Evolutionary conservation across 805 yeast genomes (phyloP).

Genomic region (Ogataea haglerorum): DNA sequence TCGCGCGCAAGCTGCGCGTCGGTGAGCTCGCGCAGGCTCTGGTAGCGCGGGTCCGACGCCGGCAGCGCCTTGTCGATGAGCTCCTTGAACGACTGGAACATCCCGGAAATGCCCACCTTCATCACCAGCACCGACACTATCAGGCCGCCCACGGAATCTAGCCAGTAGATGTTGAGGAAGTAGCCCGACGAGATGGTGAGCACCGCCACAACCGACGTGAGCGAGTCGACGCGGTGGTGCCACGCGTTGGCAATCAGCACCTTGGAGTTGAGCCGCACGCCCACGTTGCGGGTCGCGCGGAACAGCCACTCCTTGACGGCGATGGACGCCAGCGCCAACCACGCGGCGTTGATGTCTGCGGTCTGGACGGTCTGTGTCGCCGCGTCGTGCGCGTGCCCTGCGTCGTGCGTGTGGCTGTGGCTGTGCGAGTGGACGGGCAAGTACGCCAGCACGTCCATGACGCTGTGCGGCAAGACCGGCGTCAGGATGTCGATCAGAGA

Average conservation of each 20-base stretch:
- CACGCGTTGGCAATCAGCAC: slow-evolving; percentile 96
- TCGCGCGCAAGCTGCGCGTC: slow-evolving; percentile 32
- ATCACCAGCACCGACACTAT: slow-evolving; percentile 79
- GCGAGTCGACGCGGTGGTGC: slow-evolving; percentile 95
- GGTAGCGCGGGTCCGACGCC: slow-evolving; percentile 47
- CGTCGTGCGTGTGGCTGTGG: slow-evolving; percentile 45
- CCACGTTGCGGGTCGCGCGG: slow-evolving; percentile 78
- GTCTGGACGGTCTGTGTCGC: slow-evolving; percentile 26
- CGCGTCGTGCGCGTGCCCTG: slow-evolving; percentile 13
- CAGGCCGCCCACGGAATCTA: slow-evolving; percentile 91
- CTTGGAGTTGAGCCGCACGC: slow-evolving; percentile 72
- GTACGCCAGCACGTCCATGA: slow-evolving; percentile 51
- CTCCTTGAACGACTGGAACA: slow-evolving; percentile 66
- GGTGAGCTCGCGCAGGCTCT: slow-evolving; percentile 36
- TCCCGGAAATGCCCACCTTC: slow-evolving; percentile 79
- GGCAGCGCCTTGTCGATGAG: slow-evolving; percentile 71
- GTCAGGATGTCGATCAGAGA: slow-evolving; percentile 67
- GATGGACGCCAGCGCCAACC: slow-evolving; percentile 91
- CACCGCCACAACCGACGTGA: slow-evolving; percentile 88
- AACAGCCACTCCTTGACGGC: slow-evolving; percentile 84
- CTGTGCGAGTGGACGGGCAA: slow-evolving; percentile 53
- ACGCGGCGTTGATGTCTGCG: slow-evolving; percentile 86
- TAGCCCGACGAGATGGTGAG: slow-evolving; percentile 85
- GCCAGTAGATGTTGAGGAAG: slow-evolving; percentile 70
- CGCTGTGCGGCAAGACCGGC: slow-evolving; percentile 59